These are phyloP conservation scores for Zygosaccharomyces sapae DNA, from an alignment of 1,139 yeast genomes.

Conservation along the genomic window DNA sequence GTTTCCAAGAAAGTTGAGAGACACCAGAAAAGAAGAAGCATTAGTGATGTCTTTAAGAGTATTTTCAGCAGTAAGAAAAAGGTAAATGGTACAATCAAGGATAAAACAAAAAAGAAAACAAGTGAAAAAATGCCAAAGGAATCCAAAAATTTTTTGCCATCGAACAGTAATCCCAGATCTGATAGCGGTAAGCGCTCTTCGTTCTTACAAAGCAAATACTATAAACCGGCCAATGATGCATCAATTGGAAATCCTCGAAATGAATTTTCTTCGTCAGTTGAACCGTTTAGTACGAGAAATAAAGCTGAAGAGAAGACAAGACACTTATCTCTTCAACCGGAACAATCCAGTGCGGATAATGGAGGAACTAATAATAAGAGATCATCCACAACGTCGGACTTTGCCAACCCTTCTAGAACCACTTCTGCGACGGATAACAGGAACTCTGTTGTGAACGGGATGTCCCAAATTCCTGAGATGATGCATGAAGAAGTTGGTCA, in stretches of 20 bases:
- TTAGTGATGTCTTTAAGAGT: conserved; percentile 18
- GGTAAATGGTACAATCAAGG: conserved; percentile 2
- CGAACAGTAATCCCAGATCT: not conserved
- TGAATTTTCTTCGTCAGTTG: not conserved
- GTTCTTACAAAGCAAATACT: conserved; percentile 9
- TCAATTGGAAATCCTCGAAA: not conserved
- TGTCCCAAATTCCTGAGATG: not conserved
- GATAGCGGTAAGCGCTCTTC: conserved; percentile 1
- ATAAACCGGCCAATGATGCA: not conserved
- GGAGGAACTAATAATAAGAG: not conserved
- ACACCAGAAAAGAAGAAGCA: conserved; percentile 16
- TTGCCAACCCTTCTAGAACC: not conserved
- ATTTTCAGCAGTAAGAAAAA: conserved; percentile 20
- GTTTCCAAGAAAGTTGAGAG: conserved; percentile 2
- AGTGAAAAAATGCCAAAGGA: not conserved
- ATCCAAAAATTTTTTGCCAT: not conserved
- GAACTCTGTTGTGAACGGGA: not conserved
- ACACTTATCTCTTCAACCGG: conserved; percentile 1
- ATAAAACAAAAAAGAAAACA: conserved; percentile 2
- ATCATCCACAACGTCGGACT: not conserved
- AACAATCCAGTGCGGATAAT: not conserved
- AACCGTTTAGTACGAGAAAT: not conserved
- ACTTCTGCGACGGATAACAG: not conserved
- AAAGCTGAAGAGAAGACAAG: not conserved
- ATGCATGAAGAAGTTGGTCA: not conserved